Evolutionary conservation across 176 grass and related monocot genomes (phyloP), one percentile per base, ranked within the genome.

Genomic region (Themeda triandra): DNA sequence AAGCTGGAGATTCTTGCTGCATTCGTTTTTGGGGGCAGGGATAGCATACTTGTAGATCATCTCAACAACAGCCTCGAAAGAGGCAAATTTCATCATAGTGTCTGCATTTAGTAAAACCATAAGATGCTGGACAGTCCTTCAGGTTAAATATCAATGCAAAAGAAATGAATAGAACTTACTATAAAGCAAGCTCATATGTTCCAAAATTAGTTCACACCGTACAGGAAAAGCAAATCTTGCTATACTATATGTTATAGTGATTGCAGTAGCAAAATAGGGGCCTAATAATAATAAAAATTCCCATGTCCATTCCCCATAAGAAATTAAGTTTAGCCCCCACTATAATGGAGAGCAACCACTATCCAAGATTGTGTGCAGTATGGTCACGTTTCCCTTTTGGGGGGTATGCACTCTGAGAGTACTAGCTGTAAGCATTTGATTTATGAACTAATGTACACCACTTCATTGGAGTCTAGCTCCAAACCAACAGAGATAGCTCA

Each of bases 61-160:
- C 89, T 92, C 94, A 53, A 97, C 89, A 70, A 91, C 84, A 7
- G 78, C 78, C 84, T 97, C 91, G 1, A 93, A 97, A 13, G 92
- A 90, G 24, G 91, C 53, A 72, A 97, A 97, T 77, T 97, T 97
- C 94, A 97, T 92, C 94, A 94, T 97, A 58, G 89, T 97, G 33
- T 94, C 94, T 97, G 89, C 71, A 80, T 81, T 58, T 11, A 18
- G 49, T 42, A 67, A 56, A 67, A 82, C 28, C 15, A 32, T 46
- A 33, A 81, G n/a, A 45, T 48, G 3, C 0, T 32, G 10, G 8
- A 42, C 6, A 33, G 15, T 7, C 25, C 39, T 23, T 44, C 25
- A 58, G 54, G 21, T n/a, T 33, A 65, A 75, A 12, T 24, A 66
- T 24, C 28, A 8, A 71, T 45, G 59, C n/a, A 58, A 58, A 58